Base-by-base conservation (phyloP, 2,329 filamentous ascomycete species). In the Westerdykella aurantiaca region DNA sequence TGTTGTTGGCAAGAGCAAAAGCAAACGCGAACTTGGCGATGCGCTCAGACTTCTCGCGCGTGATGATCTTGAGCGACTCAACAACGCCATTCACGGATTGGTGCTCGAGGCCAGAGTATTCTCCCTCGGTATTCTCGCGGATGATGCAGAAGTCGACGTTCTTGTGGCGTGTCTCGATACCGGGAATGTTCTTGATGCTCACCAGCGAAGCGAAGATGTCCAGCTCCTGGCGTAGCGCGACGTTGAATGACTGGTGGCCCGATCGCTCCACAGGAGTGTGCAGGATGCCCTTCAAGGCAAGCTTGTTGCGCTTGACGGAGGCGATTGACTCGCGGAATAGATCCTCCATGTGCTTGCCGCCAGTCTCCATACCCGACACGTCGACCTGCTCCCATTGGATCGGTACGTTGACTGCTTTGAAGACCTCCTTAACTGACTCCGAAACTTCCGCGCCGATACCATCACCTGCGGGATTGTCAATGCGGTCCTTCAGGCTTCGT, bases 61-160 rank as follows among this genome's bases (percentile, higher is more conserved):
- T 98, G 76, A 98, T 97, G 76, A 98, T 97, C 82, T 98, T 98
- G 73, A 98, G 86, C 40, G 91, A 96, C 79, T 98, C 93, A 61
- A 98, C 93, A 60, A 98, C 93, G 60, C 93, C 93, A 56, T 80
- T 80, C 41, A 98, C 93, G 52, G 88, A 95, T 79, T 97, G 91
- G 78, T 98, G 93, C 81, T 98, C 93, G 51, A 98, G 83, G 50
- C 93, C 93, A 55, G 89, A 96, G 81, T 98, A 98, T 79, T 98
- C 93, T 67, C 93, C 93, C 81, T 98, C 93, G 68, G 93, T 98
- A 80, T 98, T 98, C 80, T 98, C 93, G 75, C 93, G 93, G 75
- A 98, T 96, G 74, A 98, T 96, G 83, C 90, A 95, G 59, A 97
- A 82, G 72, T 98, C 93, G 70, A 98, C 88, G 72, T 93, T 81